Base-by-base conservation (phyloP, 495 filamentous ascomycete genomes). In the Penicillium cataractarum region DNA sequence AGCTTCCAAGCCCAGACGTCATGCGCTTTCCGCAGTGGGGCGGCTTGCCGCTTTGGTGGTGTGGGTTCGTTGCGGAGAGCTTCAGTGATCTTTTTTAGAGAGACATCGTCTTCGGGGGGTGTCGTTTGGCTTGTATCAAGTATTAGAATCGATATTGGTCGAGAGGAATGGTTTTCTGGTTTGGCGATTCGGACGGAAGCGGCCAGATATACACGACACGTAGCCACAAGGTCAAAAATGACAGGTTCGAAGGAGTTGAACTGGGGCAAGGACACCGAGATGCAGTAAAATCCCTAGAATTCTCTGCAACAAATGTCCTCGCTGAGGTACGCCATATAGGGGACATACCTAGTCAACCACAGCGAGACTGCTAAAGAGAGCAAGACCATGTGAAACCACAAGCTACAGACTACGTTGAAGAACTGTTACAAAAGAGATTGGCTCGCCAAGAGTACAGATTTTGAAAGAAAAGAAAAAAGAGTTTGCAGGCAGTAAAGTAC, bases 401-500 rank as follows among this genome's bases (percentile, higher is more conserved):
- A 4, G 2, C 19, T 46, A 46, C 42, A 19, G 9, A 42, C 32
- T 33, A 7, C 5, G 10, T n/a, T n/a, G 32, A 10, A 33, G 8
- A 10, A 19, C 4, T 42, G n/a, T 42, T 42, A 42, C 39, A 6
- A 42, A 19, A 13, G 40, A 15, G 9, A 50, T 42, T 24, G 53
- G 58, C 58, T 39, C 29, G 29, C 29, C 29, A 53, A 69, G 68
- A 52, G 75, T 64, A 79, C 71, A 77, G 65, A 71, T 73, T 73
- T 60, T 69, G 68, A 69, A 29, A 32, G 72, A 78, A 76, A 69
- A 76, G 68, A 73, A 74, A 73, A 80, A 82, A 78, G 69, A 77
- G 71, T 76, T 83, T 79, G 76, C 78, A 78, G 78, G 77, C 77
- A 79, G 78, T 84, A 85, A 83, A 84, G 74, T 84, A 85, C 82